Evolutionary conservation across 2,329 filamentous ascomycete species (phyloP).

Genomic region (Neurospora sp.): DNA sequence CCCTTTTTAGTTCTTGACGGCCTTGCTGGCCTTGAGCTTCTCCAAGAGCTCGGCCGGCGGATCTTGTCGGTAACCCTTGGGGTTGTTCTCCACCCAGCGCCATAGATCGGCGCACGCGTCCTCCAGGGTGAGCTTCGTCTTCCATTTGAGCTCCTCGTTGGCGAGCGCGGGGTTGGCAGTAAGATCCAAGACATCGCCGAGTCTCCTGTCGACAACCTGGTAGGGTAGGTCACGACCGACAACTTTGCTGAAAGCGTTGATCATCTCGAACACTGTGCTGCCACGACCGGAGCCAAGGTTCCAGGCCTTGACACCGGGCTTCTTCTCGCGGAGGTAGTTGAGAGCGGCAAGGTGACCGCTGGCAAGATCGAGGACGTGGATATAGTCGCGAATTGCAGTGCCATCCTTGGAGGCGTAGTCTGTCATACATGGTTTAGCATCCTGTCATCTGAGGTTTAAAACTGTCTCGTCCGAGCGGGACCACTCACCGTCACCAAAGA

Average conservation of each 20-base stretch:
- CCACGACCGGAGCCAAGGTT: slow-evolving; percentile 92
- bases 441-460: not conserved
- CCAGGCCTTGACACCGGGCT: slow-evolving; percentile 90
- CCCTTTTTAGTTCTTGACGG: slow-evolving; percentile 6
- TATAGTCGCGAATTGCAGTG: slow-evolving; percentile 95
- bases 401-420: slow-evolving; percentile 88
- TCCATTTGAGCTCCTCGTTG: slow-evolving; percentile 85
- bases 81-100: slow-evolving; percentile 96
- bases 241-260: slow-evolving; percentile 83
- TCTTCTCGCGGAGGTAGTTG: slow-evolving; percentile 74
- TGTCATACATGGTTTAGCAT: slow-evolving; percentile 24
- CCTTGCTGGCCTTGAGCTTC: slow-evolving; percentile 37
- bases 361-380: slow-evolving; percentile 87
- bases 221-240: slow-evolving; percentile 83
- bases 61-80: slow-evolving; percentile 84
- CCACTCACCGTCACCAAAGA: slow-evolving; percentile 82
- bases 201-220: slow-evolving; percentile 71
- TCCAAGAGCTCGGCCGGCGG: slow-evolving; percentile 77
- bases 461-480: not conserved
- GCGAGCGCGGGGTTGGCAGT: slow-evolving; percentile 85
- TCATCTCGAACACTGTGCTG: slow-evolving; percentile 94
- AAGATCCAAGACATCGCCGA: slow-evolving; percentile 87
- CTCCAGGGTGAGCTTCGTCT: slow-evolving; percentile 82
- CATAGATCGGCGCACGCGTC: slow-evolving; percentile 90
- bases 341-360: slow-evolving; percentile 80